Percentiles rank a stretch among this genome's conserved stretches.
phyloP scores from a whole-genome alignment of 2,329 filamentous ascomycete genomes.

The Fusarium keratoplasticum region DNA sequence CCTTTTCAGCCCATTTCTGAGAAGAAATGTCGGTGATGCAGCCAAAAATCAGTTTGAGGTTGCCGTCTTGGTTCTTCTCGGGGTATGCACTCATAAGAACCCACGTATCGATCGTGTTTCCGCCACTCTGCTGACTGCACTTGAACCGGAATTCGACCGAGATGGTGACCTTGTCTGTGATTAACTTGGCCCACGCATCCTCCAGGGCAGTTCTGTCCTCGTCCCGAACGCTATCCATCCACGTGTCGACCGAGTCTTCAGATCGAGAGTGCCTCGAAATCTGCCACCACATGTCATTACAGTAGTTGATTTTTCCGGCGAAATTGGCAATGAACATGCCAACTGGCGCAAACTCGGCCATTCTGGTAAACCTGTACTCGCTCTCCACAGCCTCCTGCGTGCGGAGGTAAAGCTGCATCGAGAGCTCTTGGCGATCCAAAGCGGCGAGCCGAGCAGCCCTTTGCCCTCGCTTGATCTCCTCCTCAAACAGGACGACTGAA shows the following conservation, averaged over 20 bases:
- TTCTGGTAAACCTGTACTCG: constrained; percentile 83
- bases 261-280: constrained; percentile 75
- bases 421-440: constrained; percentile 80
- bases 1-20: constrained; percentile 86
- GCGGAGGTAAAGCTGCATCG: constrained; percentile 76
- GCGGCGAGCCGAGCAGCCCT: constrained; percentile 79
- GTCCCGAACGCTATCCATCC: constrained; percentile 78
- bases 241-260: constrained; percentile 68
- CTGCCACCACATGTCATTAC: constrained; percentile 82
- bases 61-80: constrained; percentile 72
- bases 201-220: constrained; percentile 72
- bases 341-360: constrained; percentile 86
- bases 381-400: constrained; percentile 73
- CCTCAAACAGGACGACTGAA: constrained; percentile 84
- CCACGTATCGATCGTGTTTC: constrained; percentile 76
- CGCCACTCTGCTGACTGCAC: constrained; percentile 70
- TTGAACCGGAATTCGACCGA: constrained; percentile 83
- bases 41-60: constrained; percentile 80
- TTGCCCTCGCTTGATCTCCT: constrained; percentile 82
- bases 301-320: constrained; percentile 78
- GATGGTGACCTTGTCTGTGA: constrained; percentile 71
- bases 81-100: constrained; percentile 82
- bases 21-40: constrained; percentile 88
- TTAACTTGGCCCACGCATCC: constrained; percentile 70
- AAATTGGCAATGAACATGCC: constrained; percentile 87